Base-by-base conservation (phyloP, 371 early-diverging fungal genomes). In the Syncephalastrum racemosum region DNA sequence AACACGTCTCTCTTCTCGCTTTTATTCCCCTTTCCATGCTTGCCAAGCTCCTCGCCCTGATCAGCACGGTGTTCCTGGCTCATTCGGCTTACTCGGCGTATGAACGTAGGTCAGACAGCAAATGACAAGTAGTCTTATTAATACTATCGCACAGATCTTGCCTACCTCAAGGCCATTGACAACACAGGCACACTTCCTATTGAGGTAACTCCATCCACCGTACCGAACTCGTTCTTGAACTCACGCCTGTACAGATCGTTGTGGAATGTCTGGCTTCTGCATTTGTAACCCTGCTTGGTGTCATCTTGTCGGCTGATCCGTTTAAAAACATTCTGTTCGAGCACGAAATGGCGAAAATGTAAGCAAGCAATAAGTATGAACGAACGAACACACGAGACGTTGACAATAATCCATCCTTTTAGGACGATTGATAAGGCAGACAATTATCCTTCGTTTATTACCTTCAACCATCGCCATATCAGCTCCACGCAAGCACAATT, bases 31-130 rank as follows among this genome's bases (percentile, higher is more conserved):
- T 31, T 31, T 31, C 36, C 10, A 31, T 31, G 36, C 12, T 66
- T 51, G 87, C 85, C 53, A 72, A 77, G 47, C 19, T 80, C 27
- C 46, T 83, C 31, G 82, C 79, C 45, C 55, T 83, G 23, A 12
- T 85, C 39, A 83, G 80, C 25, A 74, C 84, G 8, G 40, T 85
- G 1, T 65, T 84, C 40, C 69, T 87, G 20, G 68, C 79, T 40
- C 87, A 87, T 62, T 80, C 87, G 10, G 83, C 85, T 22, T 87
- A 81, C 60, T 87, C 87, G 19, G 84, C 85, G 20, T 87, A 85
- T 72, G 85, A 87, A 67, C 87, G 87, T 85, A 80, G 53, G 72
- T 57, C 12, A 0, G 36, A 31, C 36, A 31, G 10, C 5, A 31
- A 31, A 2, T 8, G 39, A 12, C 41, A 4, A n/a, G 43, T 7